Percentiles rank a stretch among this genome's conserved stretches.
phyloP scores from a whole-genome alignment of 148 eudicot species.

The Rhododendron ovatum region DNA sequence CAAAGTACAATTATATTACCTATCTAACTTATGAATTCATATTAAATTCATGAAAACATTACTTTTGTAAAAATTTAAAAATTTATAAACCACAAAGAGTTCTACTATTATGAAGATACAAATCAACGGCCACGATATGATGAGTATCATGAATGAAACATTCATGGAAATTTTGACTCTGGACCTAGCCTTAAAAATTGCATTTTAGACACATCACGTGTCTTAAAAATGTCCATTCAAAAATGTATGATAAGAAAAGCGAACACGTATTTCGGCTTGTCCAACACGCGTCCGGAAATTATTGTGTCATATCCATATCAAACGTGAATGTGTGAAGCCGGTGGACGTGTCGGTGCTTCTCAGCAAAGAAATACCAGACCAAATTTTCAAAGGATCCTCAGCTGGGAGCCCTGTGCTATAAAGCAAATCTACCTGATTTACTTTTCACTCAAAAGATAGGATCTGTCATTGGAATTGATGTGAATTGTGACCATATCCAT shows the following conservation, averaged over 20 bases:
- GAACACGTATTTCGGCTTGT: neutral
- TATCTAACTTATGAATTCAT: neutral
- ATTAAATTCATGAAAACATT: neutral
- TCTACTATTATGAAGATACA: neutral
- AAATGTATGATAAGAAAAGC: neutral
- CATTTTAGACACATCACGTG: neutral
- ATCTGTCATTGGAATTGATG: neutral
- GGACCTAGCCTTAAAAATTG: neutral
- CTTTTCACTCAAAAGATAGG: slow-evolving; percentile 13
- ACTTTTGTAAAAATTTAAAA: neutral
- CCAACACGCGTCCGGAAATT: neutral
- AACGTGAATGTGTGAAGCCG: neutral
- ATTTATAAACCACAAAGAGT: neutral
- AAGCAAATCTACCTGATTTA: slow-evolving; percentile 12
- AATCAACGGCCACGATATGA: neutral
- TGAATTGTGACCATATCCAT: neutral
- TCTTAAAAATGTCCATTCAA: neutral
- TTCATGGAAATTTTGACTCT: neutral
- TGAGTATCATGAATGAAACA: neutral
- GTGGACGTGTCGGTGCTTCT: neutral
- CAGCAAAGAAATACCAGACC: neutral
- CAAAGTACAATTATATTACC: neutral
- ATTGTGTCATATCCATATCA: neutral
- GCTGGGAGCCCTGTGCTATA: slow-evolving; percentile 24
- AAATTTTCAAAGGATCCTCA: neutral